These are phyloP conservation scores for Ophiostoma sp. DNA, from an alignment of 2,329 filamentous ascomycete genomes.

Conservation along the genomic window DNA sequence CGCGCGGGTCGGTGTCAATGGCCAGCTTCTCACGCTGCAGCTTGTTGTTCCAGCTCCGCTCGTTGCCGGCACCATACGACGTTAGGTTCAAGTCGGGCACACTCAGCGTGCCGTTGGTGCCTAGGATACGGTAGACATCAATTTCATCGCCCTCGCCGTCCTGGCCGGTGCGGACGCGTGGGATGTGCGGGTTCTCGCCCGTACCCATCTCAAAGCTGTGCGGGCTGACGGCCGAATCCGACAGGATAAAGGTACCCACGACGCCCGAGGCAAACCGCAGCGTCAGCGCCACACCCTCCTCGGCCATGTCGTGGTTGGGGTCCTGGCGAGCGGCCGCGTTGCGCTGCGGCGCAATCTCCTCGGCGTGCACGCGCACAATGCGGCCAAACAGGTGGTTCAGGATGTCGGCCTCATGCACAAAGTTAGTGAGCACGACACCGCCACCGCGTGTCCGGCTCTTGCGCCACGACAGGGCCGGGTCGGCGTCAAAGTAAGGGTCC, in stretches of 20 bases:
- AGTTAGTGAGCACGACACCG: slow-evolving; percentile 54
- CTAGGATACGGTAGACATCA: slow-evolving; percentile 52
- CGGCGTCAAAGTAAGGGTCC: slow-evolving; percentile 48
- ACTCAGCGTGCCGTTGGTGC: slow-evolving; percentile 29
- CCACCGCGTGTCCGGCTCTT: slow-evolving; percentile 42
- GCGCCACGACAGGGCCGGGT: slow-evolving; percentile 48
- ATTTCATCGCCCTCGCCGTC: slow-evolving; percentile 23
- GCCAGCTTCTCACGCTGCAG: background rate
- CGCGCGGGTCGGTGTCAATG: slow-evolving; percentile 35
- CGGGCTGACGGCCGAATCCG: slow-evolving; percentile 52
- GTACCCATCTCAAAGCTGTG: slow-evolving; percentile 59
- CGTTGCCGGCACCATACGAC: slow-evolving; percentile 20
- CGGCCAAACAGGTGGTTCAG: slow-evolving; percentile 58
- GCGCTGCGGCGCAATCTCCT: slow-evolving; percentile 47
- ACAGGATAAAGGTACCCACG: slow-evolving; percentile 58
- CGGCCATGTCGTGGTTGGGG: background rate
- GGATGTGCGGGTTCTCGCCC: slow-evolving; percentile 57
- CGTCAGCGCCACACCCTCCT: slow-evolving; percentile 55
- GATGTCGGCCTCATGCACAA: slow-evolving; percentile 62
- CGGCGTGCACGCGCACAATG: slow-evolving; percentile 52
- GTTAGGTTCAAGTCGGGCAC: slow-evolving; percentile 27
- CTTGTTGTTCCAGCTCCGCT: slow-evolving; percentile 3
- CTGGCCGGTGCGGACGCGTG: background rate
- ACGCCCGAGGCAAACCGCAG: slow-evolving; percentile 54
- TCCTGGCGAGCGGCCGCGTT: background rate